Evolutionary conservation across 208 protist species (phyloP), one percentile per base, ranked within the genome.

Genomic region (Leishmania aethiopica): DNA sequence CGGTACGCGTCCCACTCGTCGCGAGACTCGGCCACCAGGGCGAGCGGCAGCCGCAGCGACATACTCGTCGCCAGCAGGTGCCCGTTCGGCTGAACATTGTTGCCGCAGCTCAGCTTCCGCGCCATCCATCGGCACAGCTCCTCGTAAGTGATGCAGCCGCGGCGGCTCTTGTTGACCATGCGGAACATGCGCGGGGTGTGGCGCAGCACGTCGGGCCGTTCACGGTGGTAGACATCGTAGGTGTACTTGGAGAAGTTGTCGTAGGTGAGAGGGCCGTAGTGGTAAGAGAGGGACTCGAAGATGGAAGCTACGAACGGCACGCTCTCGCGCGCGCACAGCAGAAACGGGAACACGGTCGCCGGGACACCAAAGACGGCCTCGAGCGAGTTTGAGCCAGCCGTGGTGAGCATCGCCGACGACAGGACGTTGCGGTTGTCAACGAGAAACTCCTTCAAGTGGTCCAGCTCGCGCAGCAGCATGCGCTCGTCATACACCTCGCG

Each of bases 311-410:
- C 84, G n/a, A 95, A 88, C 2, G 92, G 83, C 17, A 97, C 86
- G 47, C 92, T 95, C 75, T 94, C 92, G 22, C 93, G 88, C 19
- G 89, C 90, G 75, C 93, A 97, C 22, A 90, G 80, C 45, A 97
- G 84, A 70, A 97, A 96, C 0, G 94, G 89, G 70, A 97, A 97
- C 28, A 96, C 92, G 22, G 93, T 97, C 37, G 94, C 90, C 2
- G 94, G 94, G 2, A 93, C 90, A 49, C 94, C 94, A 84, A 97
- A 97, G 37, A 97, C 93, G 5, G 88, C 91, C 81, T 97, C 94
- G 28, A 97, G 89, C 51, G 86, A 71, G 80, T 97, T 97, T 8
- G 93, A 92, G 2, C 93, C 93, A 7, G 83, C 37, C 40, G 91
- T 67, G 1, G 93, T 97, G 51, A 96, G 89, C 69, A 91, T 87